A percentile compares a stretch with the other conserved stretches of the same genome.
phyloP scores from a whole-genome alignment of 2,329 filamentous ascomycete species.

The Tolypocladium amazonense region DNA sequence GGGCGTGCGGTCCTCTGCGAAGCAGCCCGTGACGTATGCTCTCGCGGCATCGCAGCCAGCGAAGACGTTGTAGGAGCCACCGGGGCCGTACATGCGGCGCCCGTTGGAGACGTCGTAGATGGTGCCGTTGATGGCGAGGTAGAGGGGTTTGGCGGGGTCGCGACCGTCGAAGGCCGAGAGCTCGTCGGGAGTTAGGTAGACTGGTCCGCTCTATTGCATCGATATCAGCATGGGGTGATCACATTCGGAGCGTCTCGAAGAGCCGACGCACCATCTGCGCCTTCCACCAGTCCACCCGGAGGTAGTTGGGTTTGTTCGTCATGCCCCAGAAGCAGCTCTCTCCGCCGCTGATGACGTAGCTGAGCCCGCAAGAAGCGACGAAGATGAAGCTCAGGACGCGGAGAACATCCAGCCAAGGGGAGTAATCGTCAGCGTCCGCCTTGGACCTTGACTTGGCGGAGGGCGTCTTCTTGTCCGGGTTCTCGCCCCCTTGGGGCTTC shows the following conservation, averaged over 20 bases:
- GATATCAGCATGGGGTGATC: not conserved
- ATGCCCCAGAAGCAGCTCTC: constrained; percentile 60
- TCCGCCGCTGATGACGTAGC: constrained; percentile 65
- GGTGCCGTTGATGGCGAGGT: constrained; percentile 79
- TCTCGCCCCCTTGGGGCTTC: constrained; percentile 20
- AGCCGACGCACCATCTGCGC: constrained; percentile 43
- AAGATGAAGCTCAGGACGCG: constrained; percentile 59
- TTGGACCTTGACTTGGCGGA: constrained; percentile 9
- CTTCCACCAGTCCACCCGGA: constrained; percentile 47
- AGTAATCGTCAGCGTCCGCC: constrained; percentile 47
- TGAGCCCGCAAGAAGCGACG: constrained; percentile 56
- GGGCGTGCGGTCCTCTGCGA: constrained; percentile 70
- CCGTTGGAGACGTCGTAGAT: constrained; percentile 75
- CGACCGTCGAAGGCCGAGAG: constrained; percentile 68
- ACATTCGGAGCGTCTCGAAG: not conserved
- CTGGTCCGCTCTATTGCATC: constrained; percentile 37
- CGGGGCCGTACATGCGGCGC: constrained; percentile 64
- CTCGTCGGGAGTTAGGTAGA: constrained; percentile 64
- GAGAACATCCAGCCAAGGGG: constrained; percentile 52
- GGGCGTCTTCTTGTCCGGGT: constrained; percentile 10
- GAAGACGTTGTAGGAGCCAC: constrained; percentile 80
- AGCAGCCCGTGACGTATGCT: constrained; percentile 88
- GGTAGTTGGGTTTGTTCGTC: constrained; percentile 50
- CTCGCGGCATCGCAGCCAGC: constrained; percentile 78
- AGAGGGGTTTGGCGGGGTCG: constrained; percentile 66